Evolutionary conservation across 2,329 filamentous ascomycete species (phyloP).

Genomic region (Paecilomyces formosus): DNA sequence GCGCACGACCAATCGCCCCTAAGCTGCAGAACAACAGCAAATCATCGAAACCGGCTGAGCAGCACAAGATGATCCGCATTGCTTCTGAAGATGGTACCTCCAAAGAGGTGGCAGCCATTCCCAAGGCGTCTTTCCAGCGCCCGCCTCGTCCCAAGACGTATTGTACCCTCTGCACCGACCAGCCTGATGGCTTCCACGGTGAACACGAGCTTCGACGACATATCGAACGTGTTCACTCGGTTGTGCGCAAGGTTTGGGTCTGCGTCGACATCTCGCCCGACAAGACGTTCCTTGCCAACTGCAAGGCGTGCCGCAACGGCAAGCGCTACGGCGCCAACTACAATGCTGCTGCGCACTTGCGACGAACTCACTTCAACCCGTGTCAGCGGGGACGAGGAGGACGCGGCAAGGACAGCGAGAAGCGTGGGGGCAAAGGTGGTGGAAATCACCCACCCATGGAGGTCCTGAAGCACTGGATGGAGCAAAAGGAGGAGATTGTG

Average conservation of each 20-base stretch:
- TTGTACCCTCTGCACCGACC: constrained; percentile 63
- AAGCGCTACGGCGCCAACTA: constrained; percentile 91
- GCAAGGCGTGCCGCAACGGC: constrained; percentile 69
- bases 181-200: constrained; percentile 73
- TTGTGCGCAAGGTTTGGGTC: constrained; percentile 54
- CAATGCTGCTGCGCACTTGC: constrained; percentile 85
- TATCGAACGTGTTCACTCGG: constrained; percentile 58
- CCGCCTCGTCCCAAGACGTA: constrained; percentile 61
- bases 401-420: constrained; percentile 51
- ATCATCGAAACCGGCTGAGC: constrained; percentile 24
- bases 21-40: constrained; percentile 27
- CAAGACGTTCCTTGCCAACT: constrained; percentile 64
- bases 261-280: constrained; percentile 53
- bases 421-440: constrained; percentile 54
- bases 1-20: constrained; percentile 44
- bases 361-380: constrained; percentile 79
- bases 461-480: constrained; percentile 54
- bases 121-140: constrained; percentile 52
- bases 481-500: constrained; percentile 45
- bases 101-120: constrained; percentile 48
- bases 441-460: constrained; percentile 57
- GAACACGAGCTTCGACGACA: constrained; percentile 74
- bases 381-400: constrained; percentile 49
- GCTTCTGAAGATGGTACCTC: constrained; percentile 46
- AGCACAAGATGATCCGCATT: constrained; percentile 45